Conservation (phyloP, 441 rosid genomes). For the Manihot esculenta region DNA sequence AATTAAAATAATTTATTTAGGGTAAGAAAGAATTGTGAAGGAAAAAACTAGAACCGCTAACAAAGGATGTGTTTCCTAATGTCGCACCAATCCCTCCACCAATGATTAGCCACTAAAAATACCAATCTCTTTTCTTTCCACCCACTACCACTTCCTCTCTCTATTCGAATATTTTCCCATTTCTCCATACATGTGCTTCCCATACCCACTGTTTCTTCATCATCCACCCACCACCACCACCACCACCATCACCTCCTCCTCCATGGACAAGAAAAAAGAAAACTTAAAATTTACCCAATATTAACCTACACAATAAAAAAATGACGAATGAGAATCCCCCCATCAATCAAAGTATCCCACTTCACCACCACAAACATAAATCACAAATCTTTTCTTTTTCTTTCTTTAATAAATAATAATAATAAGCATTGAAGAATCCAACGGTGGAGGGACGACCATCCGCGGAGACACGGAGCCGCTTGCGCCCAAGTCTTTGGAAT, state of each 20-base stretch:
- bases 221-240: too few relatives aligned
- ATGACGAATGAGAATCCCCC: conserved; percentile 18
- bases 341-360: conserved; percentile 18
- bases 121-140: conserved; percentile 9
- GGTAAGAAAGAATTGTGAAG: too few relatives aligned
- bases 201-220: conserved; percentile 6
- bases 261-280: too few relatives aligned
- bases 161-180: conserved; percentile 17
- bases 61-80: conserved; percentile 30
- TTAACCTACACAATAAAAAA: background rate
- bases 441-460: conserved; percentile 61
- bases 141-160: conserved; percentile 7
- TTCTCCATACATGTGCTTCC: conserved; percentile 21
- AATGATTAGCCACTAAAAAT: conserved; percentile 24
- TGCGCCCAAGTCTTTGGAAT: conserved; percentile 61
- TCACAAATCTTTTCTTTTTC: too few relatives aligned
- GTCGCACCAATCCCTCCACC: conserved; percentile 16
- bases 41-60: background rate
- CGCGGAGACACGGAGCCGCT: conserved; percentile 99
- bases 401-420: too few relatives aligned
- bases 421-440: conserved; percentile 30
- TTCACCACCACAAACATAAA: too few relatives aligned
- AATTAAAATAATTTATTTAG: too few relatives aligned
- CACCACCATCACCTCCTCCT: background rate
- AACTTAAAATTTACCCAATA: too few relatives aligned